Evolutionary conservation across 2,329 filamentous ascomycete genomes (phyloP), one percentile per base, ranked within the genome.

Genomic region (Bretziella fagacearum): DNA sequence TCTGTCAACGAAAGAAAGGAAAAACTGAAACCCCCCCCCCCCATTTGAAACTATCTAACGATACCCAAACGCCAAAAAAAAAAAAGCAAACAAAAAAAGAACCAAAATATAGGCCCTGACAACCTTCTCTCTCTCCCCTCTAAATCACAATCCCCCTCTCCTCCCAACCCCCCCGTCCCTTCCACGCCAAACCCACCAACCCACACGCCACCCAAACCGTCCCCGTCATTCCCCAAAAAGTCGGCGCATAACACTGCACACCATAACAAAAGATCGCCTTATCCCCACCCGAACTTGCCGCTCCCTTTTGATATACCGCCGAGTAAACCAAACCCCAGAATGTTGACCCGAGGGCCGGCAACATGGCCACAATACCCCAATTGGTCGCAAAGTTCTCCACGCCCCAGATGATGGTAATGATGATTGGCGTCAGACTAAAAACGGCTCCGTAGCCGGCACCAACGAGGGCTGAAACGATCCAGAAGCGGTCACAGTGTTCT

Each of bases 321-420:
- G 82, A 84, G 60, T 96, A 98, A n/a, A 95, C 66, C 1, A 91
- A 62, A 0, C 87, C 85, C 86, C 89, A 98, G 26, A 94, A 71
- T 0, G 85, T 85, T 0, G 89, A 86, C 0, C 89, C 91, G 0
- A 82, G 64, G 0, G 91, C 91, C 2, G 91, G 91, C 48, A 89
- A 79, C 69, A 93, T 91, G 35, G 87, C 86, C 6, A 96, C 78
- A 52, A 96, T 87, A 7, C 91, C 91, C 78, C 89, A 98, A 56
- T 98, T 96, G 0, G 91, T 98, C 49, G 85, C 91, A 59, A 98
- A 96, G 60, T 96, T 98, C 66, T 96, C 87, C 0, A 94, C 86
- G 22, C 91, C 91, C 91, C 91, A 98, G 39, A 98, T 89, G 7
- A 95, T 86, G n/a, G 80, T 85, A 55, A 95, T 81, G 48, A 96